phyloP scores from a whole-genome alignment of 352 stramenopile species.

The Blastocystis sp. region DNA sequence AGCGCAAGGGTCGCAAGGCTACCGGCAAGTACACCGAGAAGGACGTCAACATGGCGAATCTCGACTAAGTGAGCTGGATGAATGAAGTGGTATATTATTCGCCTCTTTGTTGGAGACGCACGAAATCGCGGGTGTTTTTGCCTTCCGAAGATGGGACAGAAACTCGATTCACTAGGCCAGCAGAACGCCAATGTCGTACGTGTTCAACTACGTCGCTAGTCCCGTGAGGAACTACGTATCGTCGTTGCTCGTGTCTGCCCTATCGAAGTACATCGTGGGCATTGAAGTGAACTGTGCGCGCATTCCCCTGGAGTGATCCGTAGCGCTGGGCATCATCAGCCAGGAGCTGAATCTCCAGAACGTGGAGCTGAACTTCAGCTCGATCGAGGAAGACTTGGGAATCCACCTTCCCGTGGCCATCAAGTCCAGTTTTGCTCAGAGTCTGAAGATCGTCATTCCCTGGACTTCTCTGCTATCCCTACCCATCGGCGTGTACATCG shows the following conservation, averaged over 20 bases:
- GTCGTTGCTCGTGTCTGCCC: slow-evolving; percentile 55
- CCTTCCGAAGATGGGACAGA: not conserved
- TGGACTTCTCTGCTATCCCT: slow-evolving; percentile 72
- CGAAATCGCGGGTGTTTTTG: not conserved
- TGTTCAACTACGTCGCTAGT: slow-evolving; percentile 64
- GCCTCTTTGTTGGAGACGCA: not conserved
- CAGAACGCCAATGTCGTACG: slow-evolving; percentile 44
- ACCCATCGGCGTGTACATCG: slow-evolving; percentile 70
- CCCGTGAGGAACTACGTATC: slow-evolving; percentile 66
- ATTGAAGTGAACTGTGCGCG: slow-evolving; percentile 66
- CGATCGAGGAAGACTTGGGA: slow-evolving; percentile 48
- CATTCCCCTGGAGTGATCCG: not conserved
- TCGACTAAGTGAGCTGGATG: slow-evolving; percentile 41
- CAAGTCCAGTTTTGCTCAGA: slow-evolving; percentile 67
- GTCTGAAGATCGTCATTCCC: slow-evolving; percentile 73
- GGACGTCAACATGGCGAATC: slow-evolving; percentile 43
- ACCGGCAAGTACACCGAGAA: slow-evolving; percentile 69
- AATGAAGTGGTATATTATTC: slow-evolving; percentile 70
- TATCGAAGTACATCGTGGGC: slow-evolving; percentile 74
- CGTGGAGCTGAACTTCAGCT: slow-evolving; percentile 70
- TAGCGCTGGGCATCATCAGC: slow-evolving; percentile 68
- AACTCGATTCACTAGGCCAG: no score
- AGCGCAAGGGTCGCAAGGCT: slow-evolving; percentile 53
- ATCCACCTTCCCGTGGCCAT: slow-evolving; percentile 55
- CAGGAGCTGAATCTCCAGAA: slow-evolving; percentile 74